Conservation (phyloP, 768 basidiomycete species). For the Brasilioporus rufonigricans region DNA sequence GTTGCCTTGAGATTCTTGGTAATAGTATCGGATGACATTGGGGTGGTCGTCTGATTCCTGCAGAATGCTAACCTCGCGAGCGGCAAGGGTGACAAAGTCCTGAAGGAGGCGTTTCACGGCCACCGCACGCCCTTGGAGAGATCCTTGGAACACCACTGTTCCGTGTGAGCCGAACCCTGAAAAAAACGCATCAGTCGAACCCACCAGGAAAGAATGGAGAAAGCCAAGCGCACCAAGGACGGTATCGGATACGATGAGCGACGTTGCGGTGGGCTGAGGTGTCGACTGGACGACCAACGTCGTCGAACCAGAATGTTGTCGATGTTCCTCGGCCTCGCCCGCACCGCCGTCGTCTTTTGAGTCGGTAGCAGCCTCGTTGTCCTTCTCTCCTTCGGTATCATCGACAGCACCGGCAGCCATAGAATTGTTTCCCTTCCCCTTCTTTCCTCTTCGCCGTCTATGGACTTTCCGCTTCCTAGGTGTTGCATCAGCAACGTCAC, state of each 20-base stretch:
- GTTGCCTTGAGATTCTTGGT: conserved; percentile 89
- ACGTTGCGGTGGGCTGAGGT: conserved; percentile 35
- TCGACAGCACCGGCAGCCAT: conserved; percentile 12
- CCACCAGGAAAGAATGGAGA: not conserved
- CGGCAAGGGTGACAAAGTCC: conserved; percentile 93
- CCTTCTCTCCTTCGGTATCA: conserved; percentile 26
- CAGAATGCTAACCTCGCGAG: conserved; percentile 89
- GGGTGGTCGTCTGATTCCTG: conserved; percentile 98
- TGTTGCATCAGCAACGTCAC: conserved; percentile 36
- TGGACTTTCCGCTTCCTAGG: conserved; percentile 41
- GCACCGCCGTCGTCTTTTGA: conserved; percentile 39
- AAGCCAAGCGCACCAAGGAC: conserved; percentile 59
- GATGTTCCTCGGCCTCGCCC: conserved; percentile 18
- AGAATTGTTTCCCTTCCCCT: conserved; percentile 44
- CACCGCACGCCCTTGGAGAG: conserved; percentile 94
- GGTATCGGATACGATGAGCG: conserved; percentile 68
- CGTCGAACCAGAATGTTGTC: conserved; percentile 4
- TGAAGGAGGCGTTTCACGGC: conserved; percentile 96
- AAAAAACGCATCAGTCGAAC: conserved; percentile 5
- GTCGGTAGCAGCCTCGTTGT: conserved; percentile 17
- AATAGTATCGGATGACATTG: conserved; percentile 98
- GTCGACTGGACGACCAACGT: conserved; percentile 26
- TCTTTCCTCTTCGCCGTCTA: conserved; percentile 48
- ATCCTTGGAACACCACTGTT: conserved; percentile 91
- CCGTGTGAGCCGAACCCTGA: conserved; percentile 94